Percentiles rank a stretch among this genome's conserved stretches.
Conservation (phyloP, 75 land plant species). For the Ceratopteris richardii region DNA sequence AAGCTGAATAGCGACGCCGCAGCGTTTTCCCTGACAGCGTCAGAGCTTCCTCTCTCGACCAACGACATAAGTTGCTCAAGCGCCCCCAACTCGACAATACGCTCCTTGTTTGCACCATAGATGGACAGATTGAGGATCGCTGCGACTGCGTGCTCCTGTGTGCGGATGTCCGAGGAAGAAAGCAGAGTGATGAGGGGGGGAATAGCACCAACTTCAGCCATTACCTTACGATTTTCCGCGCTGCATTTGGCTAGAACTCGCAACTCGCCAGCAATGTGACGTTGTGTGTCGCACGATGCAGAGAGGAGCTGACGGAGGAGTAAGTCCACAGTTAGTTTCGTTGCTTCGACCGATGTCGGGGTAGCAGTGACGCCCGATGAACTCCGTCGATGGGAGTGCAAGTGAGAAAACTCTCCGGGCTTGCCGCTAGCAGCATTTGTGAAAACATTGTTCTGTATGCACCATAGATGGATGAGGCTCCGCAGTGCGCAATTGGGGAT, state of each 20-base stretch:
- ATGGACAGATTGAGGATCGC: slow-evolving; percentile 90
- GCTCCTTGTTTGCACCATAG: slow-evolving; percentile 52
- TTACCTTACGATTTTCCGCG: slow-evolving; percentile 50
- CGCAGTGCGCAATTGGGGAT: slow-evolving; percentile 60
- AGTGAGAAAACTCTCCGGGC: no score
- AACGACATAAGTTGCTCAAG: slow-evolving; percentile 49
- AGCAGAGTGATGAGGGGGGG: slow-evolving; percentile 50
- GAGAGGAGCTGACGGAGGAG: slow-evolving; percentile 50
- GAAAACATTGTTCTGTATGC: slow-evolving; percentile 38
- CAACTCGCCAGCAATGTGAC: slow-evolving; percentile 64
- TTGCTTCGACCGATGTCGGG: slow-evolving; percentile 61
- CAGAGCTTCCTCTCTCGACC: slow-evolving; percentile 42
- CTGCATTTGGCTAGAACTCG: slow-evolving; percentile 69
- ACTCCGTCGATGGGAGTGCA: slow-evolving; percentile 11
- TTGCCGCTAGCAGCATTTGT: slow-evolving; percentile 25
- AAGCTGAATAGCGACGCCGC: slow-evolving; percentile 75
- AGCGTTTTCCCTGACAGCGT: slow-evolving; percentile 75
- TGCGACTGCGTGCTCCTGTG: slow-evolving; percentile 87
- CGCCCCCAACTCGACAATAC: slow-evolving; percentile 50
- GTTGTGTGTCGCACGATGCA: slow-evolving; percentile 29
- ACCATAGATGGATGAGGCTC: slow-evolving; percentile 74
- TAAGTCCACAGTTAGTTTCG: slow-evolving; percentile 67
- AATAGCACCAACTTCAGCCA: slow-evolving; percentile 72
- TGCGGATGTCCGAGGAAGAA: slow-evolving; percentile 35
- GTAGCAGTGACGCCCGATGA: slow-evolving; percentile 10